phyloP scores from a whole-genome alignment of 169 alveolate genomes.

The Eimeria maxima region DNA sequence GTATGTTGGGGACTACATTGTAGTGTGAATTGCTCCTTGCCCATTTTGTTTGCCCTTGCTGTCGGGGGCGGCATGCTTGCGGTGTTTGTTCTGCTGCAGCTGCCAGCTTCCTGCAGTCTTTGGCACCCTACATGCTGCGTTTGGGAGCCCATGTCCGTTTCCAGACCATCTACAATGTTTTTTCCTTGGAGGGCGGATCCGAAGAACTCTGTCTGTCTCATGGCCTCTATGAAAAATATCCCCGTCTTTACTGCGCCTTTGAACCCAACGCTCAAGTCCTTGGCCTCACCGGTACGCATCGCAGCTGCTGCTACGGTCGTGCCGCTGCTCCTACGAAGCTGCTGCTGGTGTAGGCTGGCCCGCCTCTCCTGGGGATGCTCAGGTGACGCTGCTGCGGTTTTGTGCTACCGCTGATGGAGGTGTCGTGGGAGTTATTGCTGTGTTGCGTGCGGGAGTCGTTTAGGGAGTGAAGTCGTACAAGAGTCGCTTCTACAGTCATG shows the following conservation, averaged over 20 bases:
- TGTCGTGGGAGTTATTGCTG: not conserved
- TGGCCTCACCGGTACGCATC: conserved; percentile 67
- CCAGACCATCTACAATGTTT: conserved; percentile 62
- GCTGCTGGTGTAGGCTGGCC: not conserved
- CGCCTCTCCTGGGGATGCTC: not conserved
- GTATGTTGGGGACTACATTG: not conserved
- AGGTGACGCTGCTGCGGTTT: not conserved
- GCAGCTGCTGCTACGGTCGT: not conserved
- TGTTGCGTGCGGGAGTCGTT: not conserved
- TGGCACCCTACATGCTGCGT: conserved; percentile 76
- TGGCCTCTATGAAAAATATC: conserved; percentile 57
- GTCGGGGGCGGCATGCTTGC: not conserved
- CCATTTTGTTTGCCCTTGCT: not conserved
- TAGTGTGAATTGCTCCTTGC: not conserved
- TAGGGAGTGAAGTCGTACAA: conserved; percentile 73
- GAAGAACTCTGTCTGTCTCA: conserved; percentile 69
- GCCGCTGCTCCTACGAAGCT: not conserved
- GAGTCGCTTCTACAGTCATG: conserved; percentile 68
- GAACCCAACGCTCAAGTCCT: conserved; percentile 76
- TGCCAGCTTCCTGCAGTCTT: conserved; percentile 67
- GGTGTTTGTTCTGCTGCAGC: conserved; percentile 31
- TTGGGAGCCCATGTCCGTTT: conserved; percentile 72
- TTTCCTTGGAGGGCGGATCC: conserved; percentile 42
- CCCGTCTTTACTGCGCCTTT: conserved; percentile 61
- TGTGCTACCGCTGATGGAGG: not conserved